phyloP scores from a whole-genome alignment of 306 rosid genomes.

The Prinsepia uniflora region DNA sequence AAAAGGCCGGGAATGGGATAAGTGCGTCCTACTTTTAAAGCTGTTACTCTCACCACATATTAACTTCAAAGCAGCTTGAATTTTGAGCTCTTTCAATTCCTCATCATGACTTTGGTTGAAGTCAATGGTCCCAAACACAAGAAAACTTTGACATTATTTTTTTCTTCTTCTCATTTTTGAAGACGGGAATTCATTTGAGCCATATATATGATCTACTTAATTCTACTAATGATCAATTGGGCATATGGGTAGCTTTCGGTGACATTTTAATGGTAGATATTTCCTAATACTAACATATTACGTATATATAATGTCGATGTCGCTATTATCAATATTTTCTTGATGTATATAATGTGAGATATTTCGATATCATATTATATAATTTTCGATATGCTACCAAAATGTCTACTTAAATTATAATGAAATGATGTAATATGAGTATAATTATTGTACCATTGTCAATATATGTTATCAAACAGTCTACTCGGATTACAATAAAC shows the following conservation, averaged over 20 bases:
- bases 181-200: background rate
- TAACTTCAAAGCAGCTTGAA: constrained; percentile 21
- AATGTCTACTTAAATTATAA: too few species aligned
- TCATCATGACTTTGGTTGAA: constrained; percentile 4
- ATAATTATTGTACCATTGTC: too few species aligned
- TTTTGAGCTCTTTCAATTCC: constrained; percentile 9
- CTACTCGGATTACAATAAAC: too few species aligned
- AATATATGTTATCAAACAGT: too few species aligned
- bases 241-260: constrained; percentile 17
- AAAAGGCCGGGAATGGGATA: background rate
- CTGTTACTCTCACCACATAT: constrained; percentile 9
- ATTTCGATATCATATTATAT: too few species aligned
- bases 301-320: background rate
- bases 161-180: background rate
- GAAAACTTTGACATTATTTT: background rate
- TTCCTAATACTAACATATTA: background rate
- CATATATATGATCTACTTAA: background rate
- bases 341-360: too few species aligned
- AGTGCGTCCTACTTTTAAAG: background rate
- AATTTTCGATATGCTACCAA: too few species aligned
- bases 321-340: too few species aligned
- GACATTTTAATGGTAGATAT: background rate
- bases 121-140: constrained; percentile 18
- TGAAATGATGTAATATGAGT: too few species aligned
- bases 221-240: background rate